A percentile compares a stretch with the other conserved stretches of the same genome.
Evolutionary conservation across 2,329 filamentous ascomycete genomes (phyloP).

Genomic region (Aspergillus chevalieri): DNA sequence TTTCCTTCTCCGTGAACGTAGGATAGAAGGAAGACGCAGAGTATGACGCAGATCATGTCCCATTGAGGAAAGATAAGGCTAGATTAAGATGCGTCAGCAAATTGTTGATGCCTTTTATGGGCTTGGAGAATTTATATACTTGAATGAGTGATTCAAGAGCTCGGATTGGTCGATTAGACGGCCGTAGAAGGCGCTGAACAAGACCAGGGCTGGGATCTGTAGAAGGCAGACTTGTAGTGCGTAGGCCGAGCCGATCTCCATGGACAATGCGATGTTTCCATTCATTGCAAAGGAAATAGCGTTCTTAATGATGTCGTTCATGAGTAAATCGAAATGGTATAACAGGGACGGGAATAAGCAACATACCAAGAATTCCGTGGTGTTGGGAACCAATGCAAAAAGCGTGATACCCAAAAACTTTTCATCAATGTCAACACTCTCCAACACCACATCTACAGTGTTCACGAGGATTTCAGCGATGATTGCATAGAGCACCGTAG

Average conservation of each 20-base stretch:
- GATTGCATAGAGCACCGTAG: constrained; percentile 88
- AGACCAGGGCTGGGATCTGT: constrained; percentile 85
- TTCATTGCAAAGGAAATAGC: constrained; percentile 99
- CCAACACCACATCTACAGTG: constrained; percentile 91
- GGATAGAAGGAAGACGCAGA: constrained; percentile 91
- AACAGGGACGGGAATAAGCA: not conserved
- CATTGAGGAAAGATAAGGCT: constrained; percentile 94
- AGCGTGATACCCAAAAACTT: constrained; percentile 96
- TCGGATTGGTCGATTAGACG: constrained; percentile 50
- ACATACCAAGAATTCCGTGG: constrained; percentile 88
- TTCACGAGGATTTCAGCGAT: constrained; percentile 96
- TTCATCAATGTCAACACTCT: constrained; percentile 85
- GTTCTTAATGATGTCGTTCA: constrained; percentile 52
- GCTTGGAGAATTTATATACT: constrained; percentile 21
- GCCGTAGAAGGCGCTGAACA: constrained; percentile 76
- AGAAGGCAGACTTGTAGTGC: constrained; percentile 92
- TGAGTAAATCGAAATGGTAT: not conserved
- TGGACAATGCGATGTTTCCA: constrained; percentile 94
- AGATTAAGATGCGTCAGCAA: constrained; percentile 8
- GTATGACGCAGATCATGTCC: constrained; percentile 95
- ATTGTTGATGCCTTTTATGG: not conserved
- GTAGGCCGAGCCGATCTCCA: constrained; percentile 98
- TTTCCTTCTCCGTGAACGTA: constrained; percentile 99
- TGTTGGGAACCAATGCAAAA: constrained; percentile 95
- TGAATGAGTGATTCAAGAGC: constrained; percentile 47